Conservation (phyloP, 805 yeast species). For the Ogataea ramenticola region DNA sequence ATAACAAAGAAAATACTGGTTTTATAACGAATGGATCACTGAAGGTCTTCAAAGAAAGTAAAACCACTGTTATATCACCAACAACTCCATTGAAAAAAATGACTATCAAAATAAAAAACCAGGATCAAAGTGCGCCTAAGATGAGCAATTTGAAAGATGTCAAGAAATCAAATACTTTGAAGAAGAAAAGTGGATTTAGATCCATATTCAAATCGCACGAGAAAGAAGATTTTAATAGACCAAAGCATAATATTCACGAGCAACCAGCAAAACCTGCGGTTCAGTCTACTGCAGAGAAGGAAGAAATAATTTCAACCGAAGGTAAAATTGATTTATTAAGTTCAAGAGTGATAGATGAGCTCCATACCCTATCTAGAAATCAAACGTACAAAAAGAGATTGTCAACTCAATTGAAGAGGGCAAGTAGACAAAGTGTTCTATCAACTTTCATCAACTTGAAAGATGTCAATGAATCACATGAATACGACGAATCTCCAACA, state of each 20-base stretch:
- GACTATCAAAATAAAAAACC: constrained; percentile 23
- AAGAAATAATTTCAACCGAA: not conserved
- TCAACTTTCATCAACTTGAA: constrained; percentile 12
- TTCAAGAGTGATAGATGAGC: constrained; percentile 65
- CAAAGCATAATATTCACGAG: not conserved
- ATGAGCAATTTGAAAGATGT: not conserved
- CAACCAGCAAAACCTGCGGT: not conserved
- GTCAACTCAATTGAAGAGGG: constrained; percentile 16
- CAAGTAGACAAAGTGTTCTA: constrained; percentile 14
- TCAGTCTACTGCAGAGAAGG: not conserved
- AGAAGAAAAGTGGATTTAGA: not conserved
- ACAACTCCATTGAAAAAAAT: constrained; percentile 63
- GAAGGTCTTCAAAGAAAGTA: constrained; percentile 41
- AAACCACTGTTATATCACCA: constrained; percentile 42
- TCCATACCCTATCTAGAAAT: constrained; percentile 31
- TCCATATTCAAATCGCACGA: not conserved
- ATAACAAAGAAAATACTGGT: constrained; percentile 25
- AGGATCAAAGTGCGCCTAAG: not conserved
- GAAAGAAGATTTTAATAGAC: not conserved
- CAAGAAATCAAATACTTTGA: not conserved
- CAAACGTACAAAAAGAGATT: constrained; percentile 12
- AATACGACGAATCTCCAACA: constrained; percentile 16
- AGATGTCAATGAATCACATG: constrained; percentile 10
- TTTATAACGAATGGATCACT: constrained; percentile 44
- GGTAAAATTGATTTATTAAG: constrained; percentile 55